These are phyloP conservation scores for Galerina marginata DNA, from an alignment of 768 basidiomycete genomes.

Conservation along the genomic window DNA sequence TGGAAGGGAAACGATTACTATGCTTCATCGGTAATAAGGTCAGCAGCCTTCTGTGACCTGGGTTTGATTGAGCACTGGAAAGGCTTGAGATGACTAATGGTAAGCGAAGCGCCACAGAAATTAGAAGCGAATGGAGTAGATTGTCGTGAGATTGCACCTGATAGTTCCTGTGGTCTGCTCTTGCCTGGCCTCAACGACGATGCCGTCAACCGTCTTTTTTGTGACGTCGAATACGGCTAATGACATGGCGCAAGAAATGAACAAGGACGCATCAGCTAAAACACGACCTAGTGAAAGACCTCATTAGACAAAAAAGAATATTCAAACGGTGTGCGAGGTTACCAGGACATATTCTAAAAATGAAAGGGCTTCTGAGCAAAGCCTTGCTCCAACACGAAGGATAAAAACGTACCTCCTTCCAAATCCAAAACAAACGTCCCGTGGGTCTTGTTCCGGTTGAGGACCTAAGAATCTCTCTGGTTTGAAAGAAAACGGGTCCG, in stretches of 20 bases:
- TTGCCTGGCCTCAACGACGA: slow-evolving; percentile 36
- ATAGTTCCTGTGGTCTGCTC: slow-evolving; percentile 52
- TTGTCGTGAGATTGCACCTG: slow-evolving; percentile 35
- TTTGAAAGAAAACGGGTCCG: slow-evolving; percentile 49
- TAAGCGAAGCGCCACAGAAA: background rate
- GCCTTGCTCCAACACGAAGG: background rate
- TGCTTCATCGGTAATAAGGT: slow-evolving; percentile 41
- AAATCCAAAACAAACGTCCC: slow-evolving; percentile 55
- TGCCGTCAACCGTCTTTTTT: slow-evolving; percentile 30
- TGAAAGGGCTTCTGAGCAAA: background rate
- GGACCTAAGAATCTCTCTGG: slow-evolving; percentile 53
- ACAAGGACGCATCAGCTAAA: slow-evolving; percentile 49
- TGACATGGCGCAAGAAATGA: slow-evolving; percentile 44
- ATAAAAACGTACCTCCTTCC: slow-evolving; percentile 45
- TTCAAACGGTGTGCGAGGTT: background rate
- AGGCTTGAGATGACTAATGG: slow-evolving; percentile 43
- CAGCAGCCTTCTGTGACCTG: slow-evolving; percentile 43
- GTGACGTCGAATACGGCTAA: slow-evolving; percentile 48
- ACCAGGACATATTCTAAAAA: slow-evolving; percentile 40
- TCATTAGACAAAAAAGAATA: background rate
- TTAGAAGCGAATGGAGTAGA: background rate
- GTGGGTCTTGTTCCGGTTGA: slow-evolving; percentile 49
- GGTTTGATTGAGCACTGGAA: slow-evolving; percentile 48
- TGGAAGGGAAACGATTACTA: background rate
- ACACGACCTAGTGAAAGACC: slow-evolving; percentile 29